A percentile compares a stretch with the other conserved stretches of the same genome.
Conservation (phyloP, 2,329 filamentous ascomycete species). For the Emergomyces pasteurianus region DNA sequence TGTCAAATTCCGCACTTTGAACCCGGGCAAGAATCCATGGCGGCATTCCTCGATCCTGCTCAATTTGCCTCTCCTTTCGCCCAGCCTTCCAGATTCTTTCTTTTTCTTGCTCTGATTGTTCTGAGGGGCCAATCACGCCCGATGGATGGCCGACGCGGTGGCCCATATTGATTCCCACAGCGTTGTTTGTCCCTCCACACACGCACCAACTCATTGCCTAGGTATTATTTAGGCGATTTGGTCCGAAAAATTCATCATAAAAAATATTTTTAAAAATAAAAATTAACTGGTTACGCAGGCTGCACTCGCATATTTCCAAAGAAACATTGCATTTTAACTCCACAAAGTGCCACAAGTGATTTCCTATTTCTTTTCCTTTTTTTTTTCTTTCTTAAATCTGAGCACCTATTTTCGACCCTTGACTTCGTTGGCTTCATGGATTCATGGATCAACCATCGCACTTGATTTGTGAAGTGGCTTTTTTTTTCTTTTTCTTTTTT, state of each 20-base stretch:
- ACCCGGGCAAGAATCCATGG: background rate
- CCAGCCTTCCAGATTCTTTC: background rate
- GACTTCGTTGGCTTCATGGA: background rate
- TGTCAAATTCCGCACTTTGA: background rate
- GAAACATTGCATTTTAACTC: background rate
- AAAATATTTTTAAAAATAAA: background rate
- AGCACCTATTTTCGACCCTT: background rate
- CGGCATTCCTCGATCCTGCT: background rate
- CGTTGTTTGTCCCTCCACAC: background rate
- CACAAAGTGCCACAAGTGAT: background rate
- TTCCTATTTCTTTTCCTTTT: background rate
- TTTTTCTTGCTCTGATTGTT: background rate
- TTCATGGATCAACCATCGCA: background rate
- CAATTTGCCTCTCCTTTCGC: background rate
- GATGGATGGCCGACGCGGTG: too few species aligned
- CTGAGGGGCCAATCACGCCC: background rate
- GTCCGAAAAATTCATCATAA: too few species aligned
- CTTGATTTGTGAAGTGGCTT: background rate
- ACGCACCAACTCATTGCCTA: too few species aligned
- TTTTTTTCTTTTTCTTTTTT: background rate
- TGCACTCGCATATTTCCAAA: too few species aligned
- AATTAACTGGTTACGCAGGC: background rate
- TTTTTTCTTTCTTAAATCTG: too few species aligned
- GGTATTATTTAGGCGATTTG: too few species aligned
- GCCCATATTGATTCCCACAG: background rate